phyloP scores from a whole-genome alignment of 306 rosid genomes.

The Rosa rugosa region DNA sequence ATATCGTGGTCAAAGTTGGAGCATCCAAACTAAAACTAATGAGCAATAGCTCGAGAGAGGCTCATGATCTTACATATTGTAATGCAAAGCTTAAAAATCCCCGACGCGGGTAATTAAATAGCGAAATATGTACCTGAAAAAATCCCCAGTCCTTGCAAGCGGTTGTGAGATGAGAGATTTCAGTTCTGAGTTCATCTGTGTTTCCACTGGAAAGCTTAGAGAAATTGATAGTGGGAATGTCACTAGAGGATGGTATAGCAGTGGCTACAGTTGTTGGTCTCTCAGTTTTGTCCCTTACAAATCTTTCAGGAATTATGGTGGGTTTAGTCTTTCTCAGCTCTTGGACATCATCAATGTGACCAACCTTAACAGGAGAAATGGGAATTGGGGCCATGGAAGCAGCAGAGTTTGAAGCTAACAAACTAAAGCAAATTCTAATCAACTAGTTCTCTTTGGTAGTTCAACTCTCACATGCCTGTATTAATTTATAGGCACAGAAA shows the following conservation, averaged over 20 bases:
- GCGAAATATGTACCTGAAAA: slow-evolving; percentile 64
- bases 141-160: slow-evolving; percentile 94
- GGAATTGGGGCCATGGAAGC: slow-evolving; percentile 73
- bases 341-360: slow-evolving; percentile 93
- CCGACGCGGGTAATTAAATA: not conserved
- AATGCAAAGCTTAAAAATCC: not conserved
- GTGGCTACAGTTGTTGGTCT: slow-evolving; percentile 54
- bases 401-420: slow-evolving; percentile 10
- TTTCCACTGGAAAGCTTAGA: slow-evolving; percentile 54
- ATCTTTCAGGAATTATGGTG: slow-evolving; percentile 73
- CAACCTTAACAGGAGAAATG: slow-evolving; percentile 51
- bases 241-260: slow-evolving; percentile 28
- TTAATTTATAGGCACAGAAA: slow-evolving; percentile 56
- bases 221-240: slow-evolving; percentile 76
- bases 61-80: not conserved
- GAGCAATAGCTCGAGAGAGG: not conserved
- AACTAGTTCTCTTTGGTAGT: slow-evolving; percentile 16
- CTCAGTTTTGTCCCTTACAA: slow-evolving; percentile 68
- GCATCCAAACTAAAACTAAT: not conserved
- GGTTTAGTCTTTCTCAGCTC: slow-evolving; percentile 75
- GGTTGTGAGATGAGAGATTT: slow-evolving; percentile 52
- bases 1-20: not conserved
- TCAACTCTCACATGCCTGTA: slow-evolving; percentile 29
- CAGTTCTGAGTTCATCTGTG: slow-evolving; percentile 42
- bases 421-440: slow-evolving; percentile 11